These are phyloP conservation scores for Spathaspora sp. DNA, from an alignment of 805 yeast genomes.

Conservation along the genomic window DNA sequence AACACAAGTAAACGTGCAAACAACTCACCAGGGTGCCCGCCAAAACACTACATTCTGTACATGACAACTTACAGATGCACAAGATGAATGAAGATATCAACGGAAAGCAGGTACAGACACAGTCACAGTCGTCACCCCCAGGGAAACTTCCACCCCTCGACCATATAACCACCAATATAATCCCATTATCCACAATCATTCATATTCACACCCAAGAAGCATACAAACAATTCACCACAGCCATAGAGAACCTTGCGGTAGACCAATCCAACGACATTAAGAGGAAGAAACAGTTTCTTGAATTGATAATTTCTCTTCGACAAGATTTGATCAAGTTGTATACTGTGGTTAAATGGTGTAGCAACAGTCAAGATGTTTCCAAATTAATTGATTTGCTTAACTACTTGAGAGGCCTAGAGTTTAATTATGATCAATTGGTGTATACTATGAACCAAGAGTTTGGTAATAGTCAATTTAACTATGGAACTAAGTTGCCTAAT, in stretches of 20 bases:
- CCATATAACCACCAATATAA: slow-evolving; percentile 67
- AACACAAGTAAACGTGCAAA: no score
- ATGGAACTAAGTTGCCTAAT: slow-evolving; percentile 85
- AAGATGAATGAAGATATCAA: slow-evolving; percentile 2
- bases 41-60: no score
- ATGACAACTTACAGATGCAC: not conserved
- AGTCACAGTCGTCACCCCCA: no score
- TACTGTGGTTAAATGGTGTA: slow-evolving; percentile 87
- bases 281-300: slow-evolving; percentile 67
- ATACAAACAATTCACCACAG: slow-evolving; percentile 57
- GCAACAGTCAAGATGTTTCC: slow-evolving; percentile 65
- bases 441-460: slow-evolving; percentile 67
- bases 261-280: slow-evolving; percentile 46
- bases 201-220: slow-evolving; percentile 58
- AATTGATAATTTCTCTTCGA: slow-evolving; percentile 65
- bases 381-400: slow-evolving; percentile 79
- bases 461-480: slow-evolving; percentile 43
- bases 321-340: slow-evolving; percentile 82
- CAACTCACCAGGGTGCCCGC: no score
- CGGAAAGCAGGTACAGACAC: not conserved
- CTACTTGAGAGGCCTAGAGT: slow-evolving; percentile 81
- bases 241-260: slow-evolving; percentile 55
- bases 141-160: slow-evolving; percentile 29
- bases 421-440: slow-evolving; percentile 55
- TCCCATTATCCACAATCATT: slow-evolving; percentile 59